These are phyloP conservation scores for Tetraselmis striata DNA, from an alignment of 139 green algal genomes.

Conservation along the genomic window DNA sequence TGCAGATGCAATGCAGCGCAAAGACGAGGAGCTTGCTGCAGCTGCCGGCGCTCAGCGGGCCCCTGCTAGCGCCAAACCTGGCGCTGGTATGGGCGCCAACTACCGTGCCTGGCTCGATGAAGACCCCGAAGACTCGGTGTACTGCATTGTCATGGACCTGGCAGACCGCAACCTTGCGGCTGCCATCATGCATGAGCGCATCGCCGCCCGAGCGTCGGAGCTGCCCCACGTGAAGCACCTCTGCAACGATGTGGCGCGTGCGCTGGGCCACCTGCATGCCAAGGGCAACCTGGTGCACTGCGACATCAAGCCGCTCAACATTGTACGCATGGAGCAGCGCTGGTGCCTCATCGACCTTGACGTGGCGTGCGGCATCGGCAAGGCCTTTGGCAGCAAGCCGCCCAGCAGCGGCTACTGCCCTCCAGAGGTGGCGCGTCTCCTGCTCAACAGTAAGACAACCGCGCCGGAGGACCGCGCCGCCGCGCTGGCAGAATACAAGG, in stretches of 20 bases:
- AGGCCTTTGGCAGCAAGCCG: neutral
- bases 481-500: too few species aligned
- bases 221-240: neutral
- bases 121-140: neutral
- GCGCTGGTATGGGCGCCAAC: neutral
- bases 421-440: neutral
- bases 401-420: neutral
- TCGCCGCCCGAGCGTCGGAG: neutral
- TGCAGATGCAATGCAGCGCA: neutral
- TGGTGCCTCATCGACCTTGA: conserved; percentile 8
- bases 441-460: neutral
- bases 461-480: neutral
- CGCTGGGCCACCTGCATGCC: neutral
- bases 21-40: neutral
- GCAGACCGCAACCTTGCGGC: neutral
- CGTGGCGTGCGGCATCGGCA: neutral
- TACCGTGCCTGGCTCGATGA: neutral
- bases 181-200: neutral
- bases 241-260: neutral
- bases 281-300: neutral
- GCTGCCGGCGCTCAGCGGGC: too few species aligned
- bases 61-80: too few species aligned
- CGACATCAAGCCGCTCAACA: conserved; percentile 5
- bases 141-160: neutral
- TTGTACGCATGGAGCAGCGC: neutral